Conservation (phyloP, 2,329 filamentous ascomycete species). For the Hymenoscyphus infarciens region DNA sequence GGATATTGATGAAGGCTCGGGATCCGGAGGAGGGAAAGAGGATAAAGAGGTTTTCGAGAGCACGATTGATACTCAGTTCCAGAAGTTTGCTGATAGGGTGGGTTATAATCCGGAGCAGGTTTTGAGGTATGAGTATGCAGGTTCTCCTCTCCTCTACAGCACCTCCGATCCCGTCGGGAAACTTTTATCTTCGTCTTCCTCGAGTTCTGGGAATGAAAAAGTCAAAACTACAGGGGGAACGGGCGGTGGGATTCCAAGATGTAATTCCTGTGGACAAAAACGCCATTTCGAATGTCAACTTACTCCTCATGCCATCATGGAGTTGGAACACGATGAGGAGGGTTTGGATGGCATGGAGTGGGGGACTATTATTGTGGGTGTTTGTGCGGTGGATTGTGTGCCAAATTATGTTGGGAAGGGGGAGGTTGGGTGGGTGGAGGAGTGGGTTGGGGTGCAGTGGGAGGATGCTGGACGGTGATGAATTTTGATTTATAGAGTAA, state of each 20-base stretch:
- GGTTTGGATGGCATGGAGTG: constrained; percentile 91
- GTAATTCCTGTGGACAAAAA: constrained; percentile 68
- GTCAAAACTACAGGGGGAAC: constrained; percentile 27
- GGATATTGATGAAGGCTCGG: constrained; percentile 43
- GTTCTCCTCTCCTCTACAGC: constrained; percentile 74
- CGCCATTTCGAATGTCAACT: constrained; percentile 90
- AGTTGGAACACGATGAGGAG: constrained; percentile 75
- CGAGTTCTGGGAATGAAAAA: constrained; percentile 18
- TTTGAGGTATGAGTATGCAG: constrained; percentile 75
- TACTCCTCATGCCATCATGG: constrained; percentile 83
- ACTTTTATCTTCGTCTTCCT: constrained; percentile 42
- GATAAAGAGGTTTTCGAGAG: constrained; percentile 73
- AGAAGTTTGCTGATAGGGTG: constrained; percentile 74
- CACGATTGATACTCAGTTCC: constrained; percentile 70
- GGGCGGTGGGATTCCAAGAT: constrained; percentile 62
- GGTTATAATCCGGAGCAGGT: constrained; percentile 80
- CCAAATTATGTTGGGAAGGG: constrained; percentile 55
- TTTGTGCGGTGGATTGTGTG: constrained; percentile 77
- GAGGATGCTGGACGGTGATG: constrained; percentile 58
- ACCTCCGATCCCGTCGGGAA: constrained; percentile 72
- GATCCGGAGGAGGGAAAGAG: constrained; percentile 46
- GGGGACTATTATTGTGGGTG: constrained; percentile 86
- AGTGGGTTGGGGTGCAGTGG: constrained; percentile 99
- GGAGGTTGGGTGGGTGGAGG: constrained; percentile 77
- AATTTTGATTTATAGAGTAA: too few relatives aligned